These are phyloP conservation scores for Aspergillus sp. DNA, from an alignment of 2,329 filamentous ascomycete genomes.

Conservation along the genomic window DNA sequence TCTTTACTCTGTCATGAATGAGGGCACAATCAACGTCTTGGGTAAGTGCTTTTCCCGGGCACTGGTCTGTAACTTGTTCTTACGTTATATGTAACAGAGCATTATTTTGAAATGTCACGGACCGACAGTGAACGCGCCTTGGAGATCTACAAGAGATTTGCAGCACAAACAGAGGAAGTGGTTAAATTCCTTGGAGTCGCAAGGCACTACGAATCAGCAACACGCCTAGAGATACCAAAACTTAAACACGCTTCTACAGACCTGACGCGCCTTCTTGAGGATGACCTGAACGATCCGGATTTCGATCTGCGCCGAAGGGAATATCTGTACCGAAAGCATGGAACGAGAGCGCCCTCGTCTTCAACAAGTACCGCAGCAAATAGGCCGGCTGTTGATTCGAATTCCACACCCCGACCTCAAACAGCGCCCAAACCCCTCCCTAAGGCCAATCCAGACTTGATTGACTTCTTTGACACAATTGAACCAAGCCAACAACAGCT, in stretches of 20 bases:
- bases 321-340: slow-evolving; percentile 82
- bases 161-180: slow-evolving; percentile 85
- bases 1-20: slow-evolving; percentile 91
- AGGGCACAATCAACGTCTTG: slow-evolving; percentile 93
- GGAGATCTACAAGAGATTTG: slow-evolving; percentile 87
- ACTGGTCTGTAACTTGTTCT: slow-evolving; percentile 3
- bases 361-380: slow-evolving; percentile 21
- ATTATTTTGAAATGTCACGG: slow-evolving; percentile 98
- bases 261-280: slow-evolving; percentile 80
- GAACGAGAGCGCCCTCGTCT: slow-evolving; percentile 35
- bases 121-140: slow-evolving; percentile 88
- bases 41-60: slow-evolving; percentile 51
- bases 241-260: slow-evolving; percentile 96
- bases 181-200: slow-evolving; percentile 86
- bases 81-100: slow-evolving; percentile 51
- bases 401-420: slow-evolving; percentile 19
- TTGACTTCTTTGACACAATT: slow-evolving; percentile 92
- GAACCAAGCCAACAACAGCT: slow-evolving; percentile 36
- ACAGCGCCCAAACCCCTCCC: slow-evolving; percentile 23
- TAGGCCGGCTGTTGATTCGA: slow-evolving; percentile 23
- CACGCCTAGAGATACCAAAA: slow-evolving; percentile 89
- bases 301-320: slow-evolving; percentile 92
- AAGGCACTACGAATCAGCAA: slow-evolving; percentile 85
- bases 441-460: slow-evolving; percentile 59
- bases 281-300: slow-evolving; percentile 90